Evolutionary conservation across 441 rosid species (phyloP).

Genomic region (Aquilaria agallochum): DNA sequence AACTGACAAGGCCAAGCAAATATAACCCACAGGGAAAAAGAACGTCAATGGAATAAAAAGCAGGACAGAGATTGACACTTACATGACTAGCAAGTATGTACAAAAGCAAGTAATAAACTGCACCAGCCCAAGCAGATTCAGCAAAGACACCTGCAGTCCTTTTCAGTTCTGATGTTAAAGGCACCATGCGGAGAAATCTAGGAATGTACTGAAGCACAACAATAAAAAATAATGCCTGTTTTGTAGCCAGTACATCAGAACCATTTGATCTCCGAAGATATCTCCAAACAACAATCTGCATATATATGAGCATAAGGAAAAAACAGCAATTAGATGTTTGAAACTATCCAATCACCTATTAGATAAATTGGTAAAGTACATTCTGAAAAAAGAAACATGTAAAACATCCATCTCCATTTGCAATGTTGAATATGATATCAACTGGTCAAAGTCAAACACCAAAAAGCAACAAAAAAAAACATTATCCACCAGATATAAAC

Average conservation of each 20-base stretch:
- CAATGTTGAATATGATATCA: too few species aligned
- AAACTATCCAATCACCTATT: constrained; percentile 8
- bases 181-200: constrained; percentile 64
- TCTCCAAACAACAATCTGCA: constrained; percentile 88
- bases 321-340: constrained; percentile 7
- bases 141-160: constrained; percentile 96
- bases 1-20: not conserved
- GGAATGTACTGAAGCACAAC: constrained; percentile 77
- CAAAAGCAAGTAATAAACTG: constrained; percentile 82
- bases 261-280: constrained; percentile 70
- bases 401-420: too few species aligned
- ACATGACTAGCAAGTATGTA: constrained; percentile 99
- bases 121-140: constrained; percentile 99
- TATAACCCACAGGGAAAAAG: too few species aligned
- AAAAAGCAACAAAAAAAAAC: too few species aligned
- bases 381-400: too few species aligned
- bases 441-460: too few species aligned
- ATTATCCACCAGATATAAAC: too few species aligned
- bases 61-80: constrained; percentile 29
- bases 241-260: constrained; percentile 70
- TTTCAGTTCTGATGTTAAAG: constrained; percentile 85
- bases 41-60: not conserved
- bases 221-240: constrained; percentile 66
- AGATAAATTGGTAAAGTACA: too few species aligned
- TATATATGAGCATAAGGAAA: constrained; percentile 10